These are phyloP conservation scores for Suillus placidus DNA, from an alignment of 768 basidiomycete genomes.

Conservation along the genomic window DNA sequence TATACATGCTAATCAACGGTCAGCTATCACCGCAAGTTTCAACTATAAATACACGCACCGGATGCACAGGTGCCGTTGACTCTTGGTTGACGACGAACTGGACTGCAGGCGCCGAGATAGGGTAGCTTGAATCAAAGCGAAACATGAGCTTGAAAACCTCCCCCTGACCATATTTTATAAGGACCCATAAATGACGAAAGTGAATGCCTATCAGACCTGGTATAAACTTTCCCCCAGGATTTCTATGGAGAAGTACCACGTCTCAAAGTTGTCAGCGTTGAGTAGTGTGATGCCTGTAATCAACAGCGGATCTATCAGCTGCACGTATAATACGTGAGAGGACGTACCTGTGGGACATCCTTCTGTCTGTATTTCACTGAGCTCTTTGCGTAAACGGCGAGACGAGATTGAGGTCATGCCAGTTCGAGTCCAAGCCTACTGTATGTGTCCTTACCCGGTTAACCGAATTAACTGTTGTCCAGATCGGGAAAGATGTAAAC, in stretches of 20 bases:
- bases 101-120: slow-evolving; percentile 86
- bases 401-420: slow-evolving; percentile 65
- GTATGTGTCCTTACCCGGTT: slow-evolving; percentile 7
- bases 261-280: slow-evolving; percentile 74
- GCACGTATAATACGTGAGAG: not conserved
- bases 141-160: slow-evolving; percentile 82
- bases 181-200: slow-evolving; percentile 8
- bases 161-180: slow-evolving; percentile 44
- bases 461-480: slow-evolving; percentile 11
- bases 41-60: slow-evolving; percentile 49
- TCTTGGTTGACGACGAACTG: slow-evolving; percentile 75
- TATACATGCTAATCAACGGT: slow-evolving; percentile 69
- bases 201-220: slow-evolving; percentile 45
- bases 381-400: slow-evolving; percentile 70
- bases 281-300: slow-evolving; percentile 69
- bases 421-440: slow-evolving; percentile 20
- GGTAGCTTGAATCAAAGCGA: slow-evolving; percentile 79
- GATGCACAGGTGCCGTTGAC: slow-evolving; percentile 74
- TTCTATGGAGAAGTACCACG: slow-evolving; percentile 79
- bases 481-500: slow-evolving; percentile 31
- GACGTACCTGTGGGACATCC: slow-evolving; percentile 64
- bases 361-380: slow-evolving; percentile 64
- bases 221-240: slow-evolving; percentile 85
- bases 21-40: slow-evolving; percentile 12
- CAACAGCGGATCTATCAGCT: slow-evolving; percentile 1